These are phyloP conservation scores for Pulveroboletus sp. DNA, from an alignment of 768 basidiomycete genomes.

Conservation along the genomic window DNA sequence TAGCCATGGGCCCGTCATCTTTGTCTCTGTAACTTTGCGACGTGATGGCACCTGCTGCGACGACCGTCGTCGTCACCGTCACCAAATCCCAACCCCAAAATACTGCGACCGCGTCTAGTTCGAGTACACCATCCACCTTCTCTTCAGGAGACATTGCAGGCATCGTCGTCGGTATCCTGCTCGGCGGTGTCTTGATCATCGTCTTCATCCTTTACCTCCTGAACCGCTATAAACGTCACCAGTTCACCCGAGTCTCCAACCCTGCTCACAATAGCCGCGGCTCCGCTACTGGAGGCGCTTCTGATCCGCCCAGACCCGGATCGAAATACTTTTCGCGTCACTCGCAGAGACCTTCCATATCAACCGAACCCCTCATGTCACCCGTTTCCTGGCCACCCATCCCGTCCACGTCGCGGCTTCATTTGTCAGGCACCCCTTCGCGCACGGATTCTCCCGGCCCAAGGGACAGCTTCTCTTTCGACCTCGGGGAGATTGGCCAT, in stretches of 20 bases:
- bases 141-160: slow-evolving; percentile 13
- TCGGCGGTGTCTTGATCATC: slow-evolving; percentile 14
- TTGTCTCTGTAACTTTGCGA: too few species aligned
- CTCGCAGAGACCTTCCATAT: slow-evolving; percentile 15
- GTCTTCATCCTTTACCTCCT: slow-evolving; percentile 11
- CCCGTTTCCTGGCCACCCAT: slow-evolving; percentile 7
- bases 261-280: background rate
- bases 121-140: background rate
- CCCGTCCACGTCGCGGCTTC: slow-evolving; percentile 1
- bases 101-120: background rate
- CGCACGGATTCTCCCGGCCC: slow-evolving; percentile 1
- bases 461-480: slow-evolving; percentile 2
- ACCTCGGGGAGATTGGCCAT: slow-evolving; percentile 4
- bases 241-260: slow-evolving; percentile 18
- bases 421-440: slow-evolving; percentile 1
- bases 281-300: background rate
- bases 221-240: slow-evolving; percentile 5
- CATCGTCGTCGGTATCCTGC: slow-evolving; percentile 20
- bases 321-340: slow-evolving; percentile 1
- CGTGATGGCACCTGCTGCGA: too few species aligned
- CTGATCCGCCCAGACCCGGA: background rate
- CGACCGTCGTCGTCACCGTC: slow-evolving; percentile 14
- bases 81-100: slow-evolving; percentile 9
- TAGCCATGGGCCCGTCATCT: background rate
- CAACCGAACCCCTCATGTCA: slow-evolving; percentile 23